Evolutionary conservation across 2,329 filamentous ascomycete species (phyloP).

Genomic region (Aspergillus unguis): DNA sequence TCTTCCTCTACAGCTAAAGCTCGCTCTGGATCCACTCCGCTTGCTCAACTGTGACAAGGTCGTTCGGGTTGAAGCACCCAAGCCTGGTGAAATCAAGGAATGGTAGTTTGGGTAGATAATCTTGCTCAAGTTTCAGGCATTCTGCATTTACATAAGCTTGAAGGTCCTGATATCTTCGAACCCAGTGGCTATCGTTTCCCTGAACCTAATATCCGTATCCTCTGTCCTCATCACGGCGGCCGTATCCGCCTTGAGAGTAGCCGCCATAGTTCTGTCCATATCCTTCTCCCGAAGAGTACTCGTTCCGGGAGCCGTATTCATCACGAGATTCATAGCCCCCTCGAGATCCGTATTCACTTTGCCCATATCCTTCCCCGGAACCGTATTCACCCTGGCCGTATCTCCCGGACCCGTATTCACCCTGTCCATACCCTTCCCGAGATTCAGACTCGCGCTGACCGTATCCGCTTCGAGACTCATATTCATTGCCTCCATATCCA

Average conservation of each 20-base stretch:
- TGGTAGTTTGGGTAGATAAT: conserved; percentile 32
- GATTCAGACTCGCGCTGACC: not conserved
- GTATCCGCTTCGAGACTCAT: conserved; percentile 4
- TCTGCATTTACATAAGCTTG: not conserved
- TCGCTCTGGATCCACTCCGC: conserved; percentile 64
- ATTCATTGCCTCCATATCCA: conserved; percentile 9
- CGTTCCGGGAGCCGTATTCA: conserved; percentile 20
- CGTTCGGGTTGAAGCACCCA: conserved; percentile 53
- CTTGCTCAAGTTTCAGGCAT: not conserved
- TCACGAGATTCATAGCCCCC: conserved; percentile 9
- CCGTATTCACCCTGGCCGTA: not conserved
- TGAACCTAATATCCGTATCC: conserved; percentile 19
- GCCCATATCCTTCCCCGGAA: not conserved
- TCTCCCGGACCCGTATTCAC: not conserved
- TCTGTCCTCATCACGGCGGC: conserved; percentile 19
- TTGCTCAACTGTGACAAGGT: conserved; percentile 64
- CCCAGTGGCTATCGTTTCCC: not conserved
- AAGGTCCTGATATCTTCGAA: not conserved
- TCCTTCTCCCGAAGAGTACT: conserved; percentile 10
- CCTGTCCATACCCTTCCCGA: not conserved
- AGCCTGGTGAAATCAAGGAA: conserved; percentile 47
- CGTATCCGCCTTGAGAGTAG: conserved; percentile 22
- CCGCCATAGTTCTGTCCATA: conserved; percentile 6
- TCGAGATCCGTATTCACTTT: not conserved
- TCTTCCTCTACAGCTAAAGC: conserved; percentile 51